Evolutionary conservation across 176 grass and related monocot species (phyloP).

Genomic region (Oryza rufipogon): DNA sequence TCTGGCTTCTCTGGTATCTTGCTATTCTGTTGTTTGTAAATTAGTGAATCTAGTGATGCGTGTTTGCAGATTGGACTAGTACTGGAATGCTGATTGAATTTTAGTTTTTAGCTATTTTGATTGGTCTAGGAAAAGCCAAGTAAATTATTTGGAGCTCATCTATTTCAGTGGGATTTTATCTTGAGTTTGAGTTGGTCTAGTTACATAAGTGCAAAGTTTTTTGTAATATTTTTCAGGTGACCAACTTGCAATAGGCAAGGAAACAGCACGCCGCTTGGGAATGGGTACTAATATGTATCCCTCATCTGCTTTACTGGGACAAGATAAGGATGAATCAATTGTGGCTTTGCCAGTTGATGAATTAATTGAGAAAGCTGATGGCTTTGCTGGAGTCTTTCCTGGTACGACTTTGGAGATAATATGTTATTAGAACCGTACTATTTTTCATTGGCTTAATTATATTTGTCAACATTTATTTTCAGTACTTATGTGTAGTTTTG

Average conservation of each 20-base stretch:
- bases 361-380: slow-evolving; percentile 91
- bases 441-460: background rate
- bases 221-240: slow-evolving; percentile 56
- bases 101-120: background rate
- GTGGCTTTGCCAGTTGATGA: slow-evolving; percentile 81
- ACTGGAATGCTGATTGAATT: background rate
- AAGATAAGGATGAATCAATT: slow-evolving; percentile 77
- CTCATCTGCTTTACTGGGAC: slow-evolving; percentile 84
- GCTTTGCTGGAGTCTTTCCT: slow-evolving; percentile 95
- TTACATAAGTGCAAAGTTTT: slow-evolving; percentile 3
- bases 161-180: background rate
- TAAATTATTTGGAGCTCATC: background rate
- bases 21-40: background rate
- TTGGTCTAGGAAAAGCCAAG: background rate
- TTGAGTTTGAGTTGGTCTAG: background rate
- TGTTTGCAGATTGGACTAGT: background rate
- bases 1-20: background rate
- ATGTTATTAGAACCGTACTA: background rate
- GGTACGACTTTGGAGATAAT: slow-evolving; percentile 43
- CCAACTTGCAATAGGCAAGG: slow-evolving; percentile 90
- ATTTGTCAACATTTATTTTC: background rate
- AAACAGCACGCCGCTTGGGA: slow-evolving; percentile 82
- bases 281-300: slow-evolving; percentile 99
- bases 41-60: background rate
- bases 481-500: slow-evolving; percentile 2